Conservation (phyloP, 495 filamentous ascomycete genomes). For the Evernia prunastri region DNA sequence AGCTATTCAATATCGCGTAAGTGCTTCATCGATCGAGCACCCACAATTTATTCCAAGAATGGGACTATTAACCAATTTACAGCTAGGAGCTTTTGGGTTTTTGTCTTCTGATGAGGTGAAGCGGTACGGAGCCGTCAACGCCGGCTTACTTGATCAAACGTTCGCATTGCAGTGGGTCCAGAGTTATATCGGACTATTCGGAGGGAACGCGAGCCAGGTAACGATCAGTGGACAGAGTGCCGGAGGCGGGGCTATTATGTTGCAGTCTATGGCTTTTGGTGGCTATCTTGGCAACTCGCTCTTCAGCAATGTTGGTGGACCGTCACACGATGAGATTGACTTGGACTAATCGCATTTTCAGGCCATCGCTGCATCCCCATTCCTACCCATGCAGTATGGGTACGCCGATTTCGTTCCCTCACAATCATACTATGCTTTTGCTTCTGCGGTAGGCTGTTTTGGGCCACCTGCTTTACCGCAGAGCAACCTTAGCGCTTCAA, state of each 20-base stretch:
- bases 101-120: conserved; percentile 48
- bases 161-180: conserved; percentile 51
- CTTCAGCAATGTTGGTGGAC: conserved; percentile 33
- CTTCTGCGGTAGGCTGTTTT: conserved; percentile 45
- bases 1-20: conserved; percentile 50
- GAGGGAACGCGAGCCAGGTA: conserved; percentile 46
- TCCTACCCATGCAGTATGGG: conserved; percentile 43
- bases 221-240: conserved; percentile 51
- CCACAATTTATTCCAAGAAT: conserved; percentile 28
- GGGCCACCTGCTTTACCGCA: conserved; percentile 18
- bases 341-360: neutral
- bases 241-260: conserved; percentile 46
- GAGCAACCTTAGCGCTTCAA: conserved; percentile 30
- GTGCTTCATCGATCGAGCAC: conserved; percentile 29
- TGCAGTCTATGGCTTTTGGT: conserved; percentile 48
- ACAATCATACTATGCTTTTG: conserved; percentile 52
- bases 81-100: conserved; percentile 55
- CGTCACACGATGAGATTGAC: neutral
- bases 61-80: conserved; percentile 45
- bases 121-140: conserved; percentile 46
- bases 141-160: conserved; percentile 44
- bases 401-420: conserved; percentile 48
- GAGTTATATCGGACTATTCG: conserved; percentile 44
- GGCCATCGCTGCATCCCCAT: conserved; percentile 46
- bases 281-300: conserved; percentile 36